These are phyloP conservation scores for Rubia tinctorum DNA, from an alignment of 305 asterid species.

Conservation along the genomic window DNA sequence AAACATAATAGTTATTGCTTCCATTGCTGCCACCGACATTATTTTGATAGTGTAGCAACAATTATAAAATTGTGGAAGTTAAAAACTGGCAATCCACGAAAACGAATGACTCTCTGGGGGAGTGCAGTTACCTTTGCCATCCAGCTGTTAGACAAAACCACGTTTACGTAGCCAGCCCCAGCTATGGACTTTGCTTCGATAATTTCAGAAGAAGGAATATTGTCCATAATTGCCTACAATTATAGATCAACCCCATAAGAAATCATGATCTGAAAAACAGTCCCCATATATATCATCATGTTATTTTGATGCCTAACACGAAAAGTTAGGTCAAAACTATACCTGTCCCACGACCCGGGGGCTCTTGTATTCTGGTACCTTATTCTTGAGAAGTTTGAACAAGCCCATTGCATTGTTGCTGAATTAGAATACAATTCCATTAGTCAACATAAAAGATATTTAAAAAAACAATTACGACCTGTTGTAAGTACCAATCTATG, in stretches of 20 bases:
- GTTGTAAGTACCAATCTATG: background rate
- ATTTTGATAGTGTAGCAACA: background rate
- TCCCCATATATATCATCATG: background rate
- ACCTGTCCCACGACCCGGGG: slow-evolving; percentile 91
- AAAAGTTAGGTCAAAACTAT: slow-evolving; percentile 15
- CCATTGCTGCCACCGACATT: background rate
- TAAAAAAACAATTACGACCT: background rate
- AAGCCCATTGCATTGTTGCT: slow-evolving; percentile 98
- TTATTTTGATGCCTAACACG: background rate
- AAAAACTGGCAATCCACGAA: slow-evolving; percentile 12
- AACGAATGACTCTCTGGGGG: background rate
- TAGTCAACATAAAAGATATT: slow-evolving; percentile 1
- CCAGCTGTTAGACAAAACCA: slow-evolving; percentile 64
- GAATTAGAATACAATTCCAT: slow-evolving; percentile 25
- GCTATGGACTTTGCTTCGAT: slow-evolving; percentile 65
- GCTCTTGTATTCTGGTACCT: slow-evolving; percentile 52
- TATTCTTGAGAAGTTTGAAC: slow-evolving; percentile 73
- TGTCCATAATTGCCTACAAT: slow-evolving; percentile 64
- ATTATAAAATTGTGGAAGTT: slow-evolving; percentile 6
- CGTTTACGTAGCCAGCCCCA: slow-evolving; percentile 89
- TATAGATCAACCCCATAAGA: slow-evolving; percentile 12
- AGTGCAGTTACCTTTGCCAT: slow-evolving; percentile 60
- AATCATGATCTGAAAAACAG: slow-evolving; percentile 13
- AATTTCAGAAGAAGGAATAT: slow-evolving; percentile 74
- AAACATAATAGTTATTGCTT: background rate